Evolutionary conservation across 2,329 filamentous ascomycete species (phyloP).

Genomic region (Calonectria henricotiae): DNA sequence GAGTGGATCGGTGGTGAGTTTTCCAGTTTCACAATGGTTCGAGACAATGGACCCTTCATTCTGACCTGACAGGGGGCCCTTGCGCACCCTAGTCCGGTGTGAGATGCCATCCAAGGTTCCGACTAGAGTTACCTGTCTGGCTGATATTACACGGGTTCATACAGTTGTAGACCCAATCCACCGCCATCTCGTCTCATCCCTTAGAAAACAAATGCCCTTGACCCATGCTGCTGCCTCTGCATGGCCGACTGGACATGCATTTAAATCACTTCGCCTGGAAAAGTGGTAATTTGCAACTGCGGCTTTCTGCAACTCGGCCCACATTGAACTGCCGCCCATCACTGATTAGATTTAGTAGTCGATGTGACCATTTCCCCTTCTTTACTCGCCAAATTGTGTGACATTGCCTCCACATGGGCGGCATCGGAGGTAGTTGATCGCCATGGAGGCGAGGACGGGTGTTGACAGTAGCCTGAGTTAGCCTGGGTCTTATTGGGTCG

Average conservation of each 20-base stretch:
- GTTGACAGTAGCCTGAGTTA: no score
- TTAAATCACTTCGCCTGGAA: background rate
- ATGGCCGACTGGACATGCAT: background rate
- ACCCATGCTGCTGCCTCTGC: background rate
- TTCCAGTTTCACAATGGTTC: slow-evolving; percentile 20
- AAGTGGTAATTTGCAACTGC: background rate
- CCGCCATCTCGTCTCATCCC: slow-evolving; percentile 21
- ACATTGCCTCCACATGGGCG: no score
- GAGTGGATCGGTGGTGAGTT: slow-evolving; percentile 5
- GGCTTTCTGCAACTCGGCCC: background rate
- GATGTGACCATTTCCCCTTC: background rate
- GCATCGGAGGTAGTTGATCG: no score
- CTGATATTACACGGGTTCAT: slow-evolving; percentile 8
- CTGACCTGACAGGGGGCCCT: slow-evolving; percentile 14
- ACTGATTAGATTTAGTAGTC: background rate
- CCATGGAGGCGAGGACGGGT: no score
- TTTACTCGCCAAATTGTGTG: no score
- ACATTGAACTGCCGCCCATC: background rate
- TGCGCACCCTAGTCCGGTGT: background rate
- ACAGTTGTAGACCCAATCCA: slow-evolving; percentile 8
- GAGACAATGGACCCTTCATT: slow-evolving; percentile 23
- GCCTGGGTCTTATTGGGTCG: no score
- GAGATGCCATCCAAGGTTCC: background rate
- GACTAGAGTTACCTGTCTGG: slow-evolving; percentile 9
- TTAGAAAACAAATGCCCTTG: background rate